Percentiles rank a stretch among this genome's conserved stretches.
Conservation (phyloP, 2,329 filamentous ascomycete genomes). For the Fusarium brevicatenulatum region DNA sequence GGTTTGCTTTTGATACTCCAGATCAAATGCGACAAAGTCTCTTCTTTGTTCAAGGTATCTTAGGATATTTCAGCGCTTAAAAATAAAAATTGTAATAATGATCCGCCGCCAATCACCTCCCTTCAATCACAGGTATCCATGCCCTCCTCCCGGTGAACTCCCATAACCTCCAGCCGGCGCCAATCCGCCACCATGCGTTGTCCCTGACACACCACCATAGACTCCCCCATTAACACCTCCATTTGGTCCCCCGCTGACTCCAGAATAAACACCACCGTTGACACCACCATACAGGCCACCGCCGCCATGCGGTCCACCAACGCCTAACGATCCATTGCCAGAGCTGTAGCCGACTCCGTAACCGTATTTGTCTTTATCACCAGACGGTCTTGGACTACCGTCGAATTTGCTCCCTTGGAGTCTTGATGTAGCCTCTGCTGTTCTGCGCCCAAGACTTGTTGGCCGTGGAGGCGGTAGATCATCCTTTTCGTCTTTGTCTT, state of each 20-base stretch:
- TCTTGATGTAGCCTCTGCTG: conserved; percentile 26
- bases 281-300: conserved; percentile 25
- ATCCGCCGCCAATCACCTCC: no score
- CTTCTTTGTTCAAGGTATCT: not conserved
- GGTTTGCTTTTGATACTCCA: not conserved
- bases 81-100: not conserved
- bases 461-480: conserved; percentile 13
- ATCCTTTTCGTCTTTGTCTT: conserved; percentile 8
- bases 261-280: conserved; percentile 24
- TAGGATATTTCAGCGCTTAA: not conserved
- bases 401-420: conserved; percentile 21
- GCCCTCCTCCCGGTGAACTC: conserved; percentile 20
- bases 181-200: conserved; percentile 12
- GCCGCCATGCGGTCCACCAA: conserved; percentile 5
- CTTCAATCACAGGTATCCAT: conserved; percentile 8
- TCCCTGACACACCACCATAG: conserved; percentile 29
- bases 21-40: not conserved
- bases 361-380: not conserved
- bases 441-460: conserved; percentile 18
- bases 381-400: conserved; percentile 10
- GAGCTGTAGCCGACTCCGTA: conserved; percentile 10
- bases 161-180: conserved; percentile 22
- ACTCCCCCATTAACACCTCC: conserved; percentile 26
- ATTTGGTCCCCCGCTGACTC: conserved; percentile 17
- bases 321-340: conserved; percentile 12